Conservation (phyloP, 768 basidiomycete genomes). For the Lactifluus subvellereus region DNA sequence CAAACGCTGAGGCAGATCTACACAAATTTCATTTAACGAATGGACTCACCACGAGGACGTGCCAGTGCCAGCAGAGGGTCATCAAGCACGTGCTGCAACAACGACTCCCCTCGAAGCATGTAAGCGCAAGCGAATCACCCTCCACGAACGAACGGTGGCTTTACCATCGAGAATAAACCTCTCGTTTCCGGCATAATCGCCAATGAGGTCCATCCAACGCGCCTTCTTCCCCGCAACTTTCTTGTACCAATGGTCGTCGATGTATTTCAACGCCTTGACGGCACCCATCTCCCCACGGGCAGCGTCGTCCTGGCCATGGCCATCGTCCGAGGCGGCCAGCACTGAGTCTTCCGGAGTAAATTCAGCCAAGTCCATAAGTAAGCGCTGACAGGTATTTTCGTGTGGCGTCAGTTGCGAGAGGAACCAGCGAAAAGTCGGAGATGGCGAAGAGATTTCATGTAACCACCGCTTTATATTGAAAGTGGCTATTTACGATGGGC, state of each 20-base stretch:
- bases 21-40: neutral
- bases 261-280: slow-evolving; percentile 27
- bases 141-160: slow-evolving; percentile 1
- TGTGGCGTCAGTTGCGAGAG: neutral
- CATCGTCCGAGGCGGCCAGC: neutral
- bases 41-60: slow-evolving; percentile 36
- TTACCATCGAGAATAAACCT: slow-evolving; percentile 60
- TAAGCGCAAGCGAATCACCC: neutral
- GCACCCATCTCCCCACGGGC: neutral
- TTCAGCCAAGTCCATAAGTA: neutral
- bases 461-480: neutral
- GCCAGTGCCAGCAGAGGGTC: slow-evolving; percentile 58
- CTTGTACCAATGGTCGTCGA: slow-evolving; percentile 40
- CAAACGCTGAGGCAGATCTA: neutral
- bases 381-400: neutral
- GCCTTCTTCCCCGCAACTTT: slow-evolving; percentile 32
- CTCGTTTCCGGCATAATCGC: slow-evolving; percentile 65
- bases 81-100: slow-evolving; percentile 52
- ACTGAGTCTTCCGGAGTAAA: neutral
- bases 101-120: slow-evolving; percentile 47
- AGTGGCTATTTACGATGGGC: neutral
- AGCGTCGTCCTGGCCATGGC: neutral
- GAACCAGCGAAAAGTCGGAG: too few relatives aligned
- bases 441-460: neutral
- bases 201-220: slow-evolving; percentile 64